A percentile compares a stretch with the other conserved stretches of the same genome.
Conservation (phyloP, 371 early-diverging fungal genomes). For the Mucor lusitanicus region DNA sequence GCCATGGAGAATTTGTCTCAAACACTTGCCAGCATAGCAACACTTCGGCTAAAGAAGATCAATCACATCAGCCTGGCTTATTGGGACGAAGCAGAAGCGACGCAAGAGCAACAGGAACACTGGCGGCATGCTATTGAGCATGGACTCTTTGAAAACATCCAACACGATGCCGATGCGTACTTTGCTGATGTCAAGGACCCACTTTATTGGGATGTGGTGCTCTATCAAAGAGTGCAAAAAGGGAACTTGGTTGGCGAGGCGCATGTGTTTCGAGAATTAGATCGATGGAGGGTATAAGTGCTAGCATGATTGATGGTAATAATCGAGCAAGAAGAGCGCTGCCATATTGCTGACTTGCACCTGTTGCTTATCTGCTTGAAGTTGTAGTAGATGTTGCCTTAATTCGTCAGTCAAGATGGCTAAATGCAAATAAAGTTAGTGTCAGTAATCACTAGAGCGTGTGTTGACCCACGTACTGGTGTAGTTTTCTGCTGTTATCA, state of each 20-base stretch:
- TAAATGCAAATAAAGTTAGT: conserved; percentile 1
- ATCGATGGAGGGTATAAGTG: conserved; percentile 15
- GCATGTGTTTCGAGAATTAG: conserved; percentile 29
- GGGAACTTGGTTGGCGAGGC: conserved; percentile 18
- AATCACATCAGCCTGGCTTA: conserved; percentile 47
- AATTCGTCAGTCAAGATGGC: conserved; percentile 25
- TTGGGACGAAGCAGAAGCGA: conserved; percentile 42
- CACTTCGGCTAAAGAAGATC: conserved; percentile 29
- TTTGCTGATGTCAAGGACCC: neutral
- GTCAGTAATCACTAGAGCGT: neutral
- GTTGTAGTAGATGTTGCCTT: neutral
- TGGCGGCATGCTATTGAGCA: neutral
- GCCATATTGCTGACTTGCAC: conserved; percentile 21
- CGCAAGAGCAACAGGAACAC: conserved; percentile 3
- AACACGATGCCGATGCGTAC: conserved; percentile 10
- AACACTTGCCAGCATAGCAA: neutral
- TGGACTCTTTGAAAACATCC: conserved; percentile 19
- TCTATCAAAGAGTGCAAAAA: conserved; percentile 27
- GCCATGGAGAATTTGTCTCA: conserved; percentile 13
- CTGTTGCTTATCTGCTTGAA: neutral
- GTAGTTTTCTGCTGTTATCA: conserved; percentile 25
- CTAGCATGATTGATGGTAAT: conserved; percentile 16
- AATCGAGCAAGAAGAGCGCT: conserved; percentile 32
- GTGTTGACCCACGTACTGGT: neutral
- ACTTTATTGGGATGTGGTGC: conserved; percentile 34